Evolutionary conservation across 2,329 filamentous ascomycete genomes (phyloP).

Genomic region (Emmonsiellopsis sp.): DNA sequence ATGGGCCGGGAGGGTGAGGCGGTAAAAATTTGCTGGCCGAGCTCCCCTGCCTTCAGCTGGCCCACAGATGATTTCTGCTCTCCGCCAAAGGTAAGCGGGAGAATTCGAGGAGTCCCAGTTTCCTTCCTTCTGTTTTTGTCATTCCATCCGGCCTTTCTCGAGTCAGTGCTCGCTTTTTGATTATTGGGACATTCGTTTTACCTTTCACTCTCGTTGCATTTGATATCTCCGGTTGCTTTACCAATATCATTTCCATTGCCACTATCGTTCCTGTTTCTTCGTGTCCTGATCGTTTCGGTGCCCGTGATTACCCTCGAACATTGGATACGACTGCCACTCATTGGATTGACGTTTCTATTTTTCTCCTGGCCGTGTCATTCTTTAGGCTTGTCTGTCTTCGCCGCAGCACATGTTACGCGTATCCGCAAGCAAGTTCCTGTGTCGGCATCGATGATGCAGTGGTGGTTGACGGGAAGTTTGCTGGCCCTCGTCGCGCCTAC

Average conservation of each 20-base stretch:
- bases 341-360: not conserved
- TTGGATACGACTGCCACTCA: too few species aligned
- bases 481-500: slow-evolving; percentile 20
- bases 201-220: not conserved
- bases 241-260: not conserved
- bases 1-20: too few species aligned
- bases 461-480: slow-evolving; percentile 17
- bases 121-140: too few species aligned
- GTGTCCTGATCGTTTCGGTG: not conserved
- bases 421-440: not conserved
- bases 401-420: not conserved
- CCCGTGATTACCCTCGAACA: too few species aligned
- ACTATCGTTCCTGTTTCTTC: not conserved
- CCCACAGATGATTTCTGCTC: too few species aligned
- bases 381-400: not conserved
- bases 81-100: too few species aligned
- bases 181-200: not conserved
- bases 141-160: too few species aligned
- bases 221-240: not conserved
- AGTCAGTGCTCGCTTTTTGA: not conserved
- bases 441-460: slow-evolving; percentile 20
- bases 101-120: too few species aligned
- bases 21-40: too few species aligned
- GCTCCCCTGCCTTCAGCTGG: too few species aligned
- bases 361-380: not conserved